A percentile compares a stretch with the other conserved stretches of the same genome.
phyloP scores from a whole-genome alignment of 345 rosid species.

The Geranium brycei region DNA sequence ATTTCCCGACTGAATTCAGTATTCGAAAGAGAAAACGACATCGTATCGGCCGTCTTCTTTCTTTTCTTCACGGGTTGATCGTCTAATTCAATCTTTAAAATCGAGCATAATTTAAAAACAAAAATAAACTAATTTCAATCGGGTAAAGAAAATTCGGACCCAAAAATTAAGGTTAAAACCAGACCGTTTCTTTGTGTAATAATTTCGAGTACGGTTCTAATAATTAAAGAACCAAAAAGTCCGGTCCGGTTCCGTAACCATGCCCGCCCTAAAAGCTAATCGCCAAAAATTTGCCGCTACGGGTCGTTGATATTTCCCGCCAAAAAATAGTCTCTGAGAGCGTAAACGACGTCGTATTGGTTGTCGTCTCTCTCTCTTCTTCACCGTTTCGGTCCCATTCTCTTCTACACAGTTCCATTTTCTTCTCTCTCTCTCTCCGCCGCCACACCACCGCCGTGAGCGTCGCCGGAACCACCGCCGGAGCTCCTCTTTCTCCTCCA shows the following conservation, averaged over 20 bases:
- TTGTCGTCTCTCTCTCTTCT: not conserved
- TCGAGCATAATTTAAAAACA: too few species aligned
- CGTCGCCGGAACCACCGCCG: not conserved
- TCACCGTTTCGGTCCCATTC: not conserved
- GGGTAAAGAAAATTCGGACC: not conserved
- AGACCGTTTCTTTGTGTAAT: too few species aligned
- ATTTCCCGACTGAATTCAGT: too few species aligned
- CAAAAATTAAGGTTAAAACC: not conserved
- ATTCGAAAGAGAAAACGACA: too few species aligned
- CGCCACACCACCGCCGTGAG: slow-evolving; percentile 1
- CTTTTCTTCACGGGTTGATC: too few species aligned
- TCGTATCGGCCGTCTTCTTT: too few species aligned
- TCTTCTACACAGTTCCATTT: not conserved
- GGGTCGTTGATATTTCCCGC: not conserved
- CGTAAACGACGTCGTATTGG: not conserved
- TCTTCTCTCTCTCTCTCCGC: not conserved
- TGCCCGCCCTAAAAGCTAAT: not conserved
- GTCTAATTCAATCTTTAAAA: too few species aligned
- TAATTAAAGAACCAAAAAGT: too few species aligned
- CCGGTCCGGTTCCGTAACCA: not conserved
- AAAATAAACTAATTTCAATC: too few species aligned
- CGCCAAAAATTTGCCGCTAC: not conserved
- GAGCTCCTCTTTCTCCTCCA: slow-evolving; percentile 9
- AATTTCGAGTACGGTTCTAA: too few species aligned
- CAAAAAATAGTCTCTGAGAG: not conserved